Evolutionary conservation across 345 rosid species (phyloP), one percentile per base, ranked within the genome.

Genomic region (Linum lewisii): DNA sequence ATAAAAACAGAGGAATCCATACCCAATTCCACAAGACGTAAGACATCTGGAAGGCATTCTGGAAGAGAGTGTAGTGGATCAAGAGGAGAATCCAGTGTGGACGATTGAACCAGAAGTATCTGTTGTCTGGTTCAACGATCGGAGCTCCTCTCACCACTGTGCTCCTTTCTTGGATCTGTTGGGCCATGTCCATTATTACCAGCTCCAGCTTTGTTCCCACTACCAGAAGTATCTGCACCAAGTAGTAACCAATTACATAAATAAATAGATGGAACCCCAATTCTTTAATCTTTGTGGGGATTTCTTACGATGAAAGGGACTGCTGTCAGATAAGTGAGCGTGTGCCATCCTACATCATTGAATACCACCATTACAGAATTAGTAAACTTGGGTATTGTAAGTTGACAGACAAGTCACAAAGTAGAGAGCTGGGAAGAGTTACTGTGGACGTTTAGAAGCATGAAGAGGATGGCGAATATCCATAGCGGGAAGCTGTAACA

Each of bases 181-280:
- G 64, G 13, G 87, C 84, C 87, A 82, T 77, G 22, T 79, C 82
- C 81, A 78, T 72, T 32, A 82, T 78, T 0, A 78, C 77, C 10
- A 79, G 72, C 53, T 79, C 79, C n/a, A 82, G 81, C 37, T 79
- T 82, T 45, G 84, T 72, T 13, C 81, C 87, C 63, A 82, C 84
- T 21, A 70, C 11, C 0, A 82, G 66, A 13, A 82, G 78, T 65
- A 82, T 79, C 87, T 82, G 72, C 44, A 57, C 60, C 29, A 54
- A n/a, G n/a, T n/a, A n/a, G n/a, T n/a, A n/a, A n/a, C n/a, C n/a
- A n/a, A n/a, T n/a, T n/a, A n/a, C n/a, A n/a, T n/a, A n/a, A n/a
- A n/a, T n/a, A n/a, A n/a, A n/a, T n/a, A n/a, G n/a, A n/a, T n/a
- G n/a, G n/a, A n/a, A n/a, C n/a, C n/a, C n/a, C n/a, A n/a, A n/a